phyloP scores from a whole-genome alignment of 305 asterid genomes.

The Fraxinus ornus region DNA sequence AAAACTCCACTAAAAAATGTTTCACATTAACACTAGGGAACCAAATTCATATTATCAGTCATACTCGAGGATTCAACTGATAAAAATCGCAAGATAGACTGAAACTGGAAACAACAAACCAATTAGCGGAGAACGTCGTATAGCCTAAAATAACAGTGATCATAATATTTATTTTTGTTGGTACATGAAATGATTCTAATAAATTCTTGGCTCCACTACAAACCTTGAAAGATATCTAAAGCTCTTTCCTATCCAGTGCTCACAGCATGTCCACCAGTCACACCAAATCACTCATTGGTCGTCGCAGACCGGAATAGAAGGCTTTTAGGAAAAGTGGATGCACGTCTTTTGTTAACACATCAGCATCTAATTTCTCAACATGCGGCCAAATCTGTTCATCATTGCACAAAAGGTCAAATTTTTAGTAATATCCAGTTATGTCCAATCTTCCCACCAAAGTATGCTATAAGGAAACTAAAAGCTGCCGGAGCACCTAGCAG shows the following conservation, averaged over 20 bases:
- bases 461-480: not conserved
- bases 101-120: not conserved
- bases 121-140: not conserved
- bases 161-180: not conserved
- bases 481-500: not conserved
- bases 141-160: not conserved
- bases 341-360: slow-evolving; percentile 68
- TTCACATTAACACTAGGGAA: not conserved
- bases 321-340: slow-evolving; percentile 82
- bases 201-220: slow-evolving; percentile 26
- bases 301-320: slow-evolving; percentile 69
- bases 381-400: slow-evolving; percentile 75
- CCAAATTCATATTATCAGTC: not conserved
- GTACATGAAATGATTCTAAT: not conserved
- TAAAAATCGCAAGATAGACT: not conserved
- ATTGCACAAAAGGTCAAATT: slow-evolving; percentile 2
- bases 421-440: not conserved
- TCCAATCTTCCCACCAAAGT: not conserved
- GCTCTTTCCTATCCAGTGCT: slow-evolving; percentile 8
- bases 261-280: slow-evolving; percentile 21
- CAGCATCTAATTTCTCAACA: slow-evolving; percentile 72
- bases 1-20: not conserved
- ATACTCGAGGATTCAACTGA: not conserved
- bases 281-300: slow-evolving; percentile 38
- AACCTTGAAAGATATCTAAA: slow-evolving; percentile 4